Conservation (phyloP, 2,329 filamentous ascomycete genomes). For the Aspergillus ustus region DNA sequence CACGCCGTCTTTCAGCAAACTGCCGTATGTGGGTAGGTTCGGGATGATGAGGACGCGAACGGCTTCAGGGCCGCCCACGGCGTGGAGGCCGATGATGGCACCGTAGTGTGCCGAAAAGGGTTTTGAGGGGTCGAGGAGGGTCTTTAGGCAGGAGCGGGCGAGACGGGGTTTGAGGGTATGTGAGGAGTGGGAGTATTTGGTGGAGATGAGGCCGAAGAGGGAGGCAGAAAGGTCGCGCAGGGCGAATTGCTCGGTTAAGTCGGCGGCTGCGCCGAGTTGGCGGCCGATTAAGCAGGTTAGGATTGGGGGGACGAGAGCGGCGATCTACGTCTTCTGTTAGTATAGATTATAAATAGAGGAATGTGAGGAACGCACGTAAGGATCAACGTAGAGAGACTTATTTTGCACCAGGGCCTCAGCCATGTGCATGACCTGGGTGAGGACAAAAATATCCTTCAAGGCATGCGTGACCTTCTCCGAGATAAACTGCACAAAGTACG, state of each 20-base stretch:
- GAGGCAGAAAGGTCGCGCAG: slow-evolving; percentile 84
- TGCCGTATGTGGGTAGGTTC: slow-evolving; percentile 68
- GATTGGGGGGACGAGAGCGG: slow-evolving; percentile 78
- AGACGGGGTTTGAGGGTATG: slow-evolving; percentile 84
- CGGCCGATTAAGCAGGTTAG: slow-evolving; percentile 89
- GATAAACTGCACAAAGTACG: slow-evolving; percentile 96
- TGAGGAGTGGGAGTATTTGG: slow-evolving; percentile 80
- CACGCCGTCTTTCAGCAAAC: slow-evolving; percentile 61
- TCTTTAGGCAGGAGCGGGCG: slow-evolving; percentile 89
- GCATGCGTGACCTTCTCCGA: slow-evolving; percentile 95
- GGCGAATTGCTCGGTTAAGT: slow-evolving; percentile 68
- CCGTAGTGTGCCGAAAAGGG: slow-evolving; percentile 86
- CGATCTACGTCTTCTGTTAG: slow-evolving; percentile 49
- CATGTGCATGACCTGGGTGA: slow-evolving; percentile 91
- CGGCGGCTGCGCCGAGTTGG: slow-evolving; percentile 67
- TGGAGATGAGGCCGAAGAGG: slow-evolving; percentile 76
- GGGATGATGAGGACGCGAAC: slow-evolving; percentile 68
- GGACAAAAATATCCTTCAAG: slow-evolving; percentile 84
- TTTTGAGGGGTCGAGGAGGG: slow-evolving; percentile 84
- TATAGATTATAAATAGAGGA: not conserved
- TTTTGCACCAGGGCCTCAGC: slow-evolving; percentile 84
- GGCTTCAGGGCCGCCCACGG: slow-evolving; percentile 72
- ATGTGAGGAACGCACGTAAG: slow-evolving; percentile 56
- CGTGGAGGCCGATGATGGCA: slow-evolving; percentile 77
- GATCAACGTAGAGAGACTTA: slow-evolving; percentile 74